phyloP scores from a whole-genome alignment of 2,329 filamentous ascomycete species.

The Reticulascus tulasneorum region DNA sequence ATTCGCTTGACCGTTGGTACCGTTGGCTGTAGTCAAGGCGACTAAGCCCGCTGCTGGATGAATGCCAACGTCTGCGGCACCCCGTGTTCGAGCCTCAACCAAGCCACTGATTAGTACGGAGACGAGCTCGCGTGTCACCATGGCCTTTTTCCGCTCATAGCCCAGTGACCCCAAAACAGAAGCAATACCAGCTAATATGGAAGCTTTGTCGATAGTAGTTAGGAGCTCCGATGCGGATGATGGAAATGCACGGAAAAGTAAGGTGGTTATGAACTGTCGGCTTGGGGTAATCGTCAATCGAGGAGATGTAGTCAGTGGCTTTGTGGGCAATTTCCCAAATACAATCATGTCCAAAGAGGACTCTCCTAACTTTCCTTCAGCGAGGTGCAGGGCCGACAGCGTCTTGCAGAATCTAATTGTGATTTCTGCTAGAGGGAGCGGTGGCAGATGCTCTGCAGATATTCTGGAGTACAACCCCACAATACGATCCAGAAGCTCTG shows the following conservation, averaged over 20 bases:
- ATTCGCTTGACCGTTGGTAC: constrained; percentile 43
- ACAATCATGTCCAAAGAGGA: constrained; percentile 62
- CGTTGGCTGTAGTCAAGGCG: constrained; percentile 64
- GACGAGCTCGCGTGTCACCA: constrained; percentile 82
- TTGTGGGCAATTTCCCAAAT: constrained; percentile 52
- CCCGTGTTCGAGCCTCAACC: constrained; percentile 85
- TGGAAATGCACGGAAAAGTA: constrained; percentile 68
- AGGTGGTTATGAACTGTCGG: constrained; percentile 60
- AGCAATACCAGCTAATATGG: constrained; percentile 80
- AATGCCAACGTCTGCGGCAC: constrained; percentile 92
- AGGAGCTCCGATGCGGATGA: constrained; percentile 62
- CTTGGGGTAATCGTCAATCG: constrained; percentile 52
- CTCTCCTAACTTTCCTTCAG: constrained; percentile 58
- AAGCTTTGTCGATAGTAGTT: constrained; percentile 70
- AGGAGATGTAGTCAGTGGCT: constrained; percentile 47
- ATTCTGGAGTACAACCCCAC: constrained; percentile 69
- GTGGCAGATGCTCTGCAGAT: constrained; percentile 66
- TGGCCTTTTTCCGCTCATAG: constrained; percentile 82
- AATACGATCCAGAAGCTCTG: constrained; percentile 72
- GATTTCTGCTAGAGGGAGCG: constrained; percentile 67
- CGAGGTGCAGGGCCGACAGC: constrained; percentile 62
- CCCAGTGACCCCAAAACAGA: constrained; percentile 78
- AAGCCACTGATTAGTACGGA: constrained; percentile 78
- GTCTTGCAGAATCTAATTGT: constrained; percentile 71
- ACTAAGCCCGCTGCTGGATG: constrained; percentile 88